Evolutionary conservation across 31 red algal species (phyloP).

Genomic region (Asparagopsis taxiformis): DNA sequence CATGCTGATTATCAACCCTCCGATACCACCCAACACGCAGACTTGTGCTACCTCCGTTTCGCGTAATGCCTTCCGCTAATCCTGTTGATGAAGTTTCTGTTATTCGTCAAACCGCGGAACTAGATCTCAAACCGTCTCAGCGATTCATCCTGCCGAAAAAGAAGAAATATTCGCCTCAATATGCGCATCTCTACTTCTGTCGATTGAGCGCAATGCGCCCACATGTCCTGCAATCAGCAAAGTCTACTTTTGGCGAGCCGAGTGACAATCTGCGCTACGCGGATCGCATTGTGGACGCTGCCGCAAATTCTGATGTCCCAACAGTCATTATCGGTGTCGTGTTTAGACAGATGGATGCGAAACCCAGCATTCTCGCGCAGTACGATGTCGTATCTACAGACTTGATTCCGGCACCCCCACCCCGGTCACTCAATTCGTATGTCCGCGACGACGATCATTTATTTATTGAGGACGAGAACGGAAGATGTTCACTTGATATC

Average conservation of each 20-base stretch:
- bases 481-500: constrained; percentile 66
- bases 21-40: too few relatives aligned
- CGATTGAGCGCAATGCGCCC: constrained; percentile 50
- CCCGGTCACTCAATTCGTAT: constrained; percentile 28
- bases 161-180: constrained; percentile 67
- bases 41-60: too few relatives aligned
- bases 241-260: constrained; percentile 26
- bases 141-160: constrained; percentile 68
- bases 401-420: constrained; percentile 76
- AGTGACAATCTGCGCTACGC: constrained; percentile 36
- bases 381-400: constrained; percentile 70
- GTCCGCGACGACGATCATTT: constrained; percentile 56
- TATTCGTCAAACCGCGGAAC: constrained; percentile 1
- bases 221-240: constrained; percentile 25
- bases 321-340: constrained; percentile 82
- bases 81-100: neutral
- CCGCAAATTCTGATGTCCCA: constrained; percentile 9
- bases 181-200: constrained; percentile 83
- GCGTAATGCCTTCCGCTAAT: constrained; percentile 1
- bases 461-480: constrained; percentile 90
- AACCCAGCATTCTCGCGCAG: constrained; percentile 82
- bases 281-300: constrained; percentile 25
- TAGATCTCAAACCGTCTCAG: constrained; percentile 31
- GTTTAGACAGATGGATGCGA: constrained; percentile 78
- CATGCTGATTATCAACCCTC: too few relatives aligned